A percentile compares a stretch with the other conserved stretches of the same genome.
phyloP scores from a whole-genome alignment of 495 filamentous ascomycete genomes.

The Talaromyces wortmannii region DNA sequence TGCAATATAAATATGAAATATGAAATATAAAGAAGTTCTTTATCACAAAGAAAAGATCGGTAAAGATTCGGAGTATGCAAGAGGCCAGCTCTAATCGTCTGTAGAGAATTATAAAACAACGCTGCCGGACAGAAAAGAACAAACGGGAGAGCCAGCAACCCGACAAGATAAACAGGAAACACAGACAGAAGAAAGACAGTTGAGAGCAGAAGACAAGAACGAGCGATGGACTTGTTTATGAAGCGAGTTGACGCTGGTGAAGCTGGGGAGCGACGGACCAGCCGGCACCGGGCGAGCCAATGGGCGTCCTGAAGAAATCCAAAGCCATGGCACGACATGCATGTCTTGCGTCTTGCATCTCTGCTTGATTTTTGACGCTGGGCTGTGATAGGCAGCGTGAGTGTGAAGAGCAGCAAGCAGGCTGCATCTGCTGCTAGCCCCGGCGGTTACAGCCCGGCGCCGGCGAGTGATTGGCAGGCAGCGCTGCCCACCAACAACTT shows the following conservation, averaged over 20 bases:
- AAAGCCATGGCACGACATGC: neutral
- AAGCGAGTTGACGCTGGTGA: neutral
- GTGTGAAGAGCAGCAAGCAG: no score
- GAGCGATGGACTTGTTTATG: neutral
- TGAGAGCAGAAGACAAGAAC: neutral
- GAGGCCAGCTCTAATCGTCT: constrained; percentile 2
- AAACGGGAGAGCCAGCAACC: neutral
- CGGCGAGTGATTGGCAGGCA: no score
- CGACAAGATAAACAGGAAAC: neutral
- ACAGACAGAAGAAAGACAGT: neutral
- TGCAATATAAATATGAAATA: neutral
- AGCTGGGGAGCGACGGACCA: neutral
- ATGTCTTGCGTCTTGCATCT: no score
- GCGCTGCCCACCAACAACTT: no score
- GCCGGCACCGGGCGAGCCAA: neutral
- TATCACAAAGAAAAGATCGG: neutral
- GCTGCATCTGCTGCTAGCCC: no score
- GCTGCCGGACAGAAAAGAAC: neutral
- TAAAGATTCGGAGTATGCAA: neutral
- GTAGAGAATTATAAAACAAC: neutral
- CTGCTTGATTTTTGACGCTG: no score
- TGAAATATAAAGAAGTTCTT: neutral
- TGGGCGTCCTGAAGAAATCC: constrained; percentile 4
- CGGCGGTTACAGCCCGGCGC: no score
- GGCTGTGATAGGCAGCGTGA: no score